Evolutionary conservation across 1,139 yeast genomes (phyloP).

Genomic region (Neolecta irregularis): DNA sequence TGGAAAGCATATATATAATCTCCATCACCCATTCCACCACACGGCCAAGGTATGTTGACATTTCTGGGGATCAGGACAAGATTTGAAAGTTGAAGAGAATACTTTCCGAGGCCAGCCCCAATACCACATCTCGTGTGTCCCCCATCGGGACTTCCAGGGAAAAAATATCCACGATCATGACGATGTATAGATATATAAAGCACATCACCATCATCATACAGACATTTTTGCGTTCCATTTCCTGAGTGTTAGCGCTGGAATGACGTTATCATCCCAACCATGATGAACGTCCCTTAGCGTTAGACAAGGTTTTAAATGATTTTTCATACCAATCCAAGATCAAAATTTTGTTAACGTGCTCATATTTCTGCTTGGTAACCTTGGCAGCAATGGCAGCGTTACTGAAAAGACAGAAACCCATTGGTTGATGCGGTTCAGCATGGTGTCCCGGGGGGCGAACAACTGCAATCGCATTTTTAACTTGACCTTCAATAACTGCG

Average conservation of each 20-base stretch:
- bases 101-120: slow-evolving; percentile 68
- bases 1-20: slow-evolving; percentile 89
- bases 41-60: slow-evolving; percentile 87
- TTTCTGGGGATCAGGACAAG: slow-evolving; percentile 21
- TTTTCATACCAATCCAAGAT: slow-evolving; percentile 75
- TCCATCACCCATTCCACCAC: slow-evolving; percentile 88
- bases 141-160: slow-evolving; percentile 79
- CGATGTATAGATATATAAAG: slow-evolving; percentile 83
- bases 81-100: background rate
- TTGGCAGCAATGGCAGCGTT: slow-evolving; percentile 97
- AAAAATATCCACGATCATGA: slow-evolving; percentile 79
- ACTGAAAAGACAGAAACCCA: slow-evolving; percentile 90
- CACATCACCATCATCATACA: slow-evolving; percentile 76
- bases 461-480: slow-evolving; percentile 82
- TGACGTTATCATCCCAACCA: slow-evolving; percentile 7
- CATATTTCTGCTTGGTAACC: slow-evolving; percentile 63
- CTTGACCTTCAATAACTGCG: slow-evolving; percentile 86
- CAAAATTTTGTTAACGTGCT: slow-evolving; percentile 66
- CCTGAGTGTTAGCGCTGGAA: no score
- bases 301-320: background rate
- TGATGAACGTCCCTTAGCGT: slow-evolving; percentile 14
- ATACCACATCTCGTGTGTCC: slow-evolving; percentile 66
- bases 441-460: slow-evolving; percentile 99
- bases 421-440: slow-evolving; percentile 94
- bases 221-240: slow-evolving; percentile 91